Evolutionary conservation across 2,329 filamentous ascomycete genomes (phyloP), one percentile per base, ranked within the genome.

Genomic region (Cordyceps cicadae): DNA sequence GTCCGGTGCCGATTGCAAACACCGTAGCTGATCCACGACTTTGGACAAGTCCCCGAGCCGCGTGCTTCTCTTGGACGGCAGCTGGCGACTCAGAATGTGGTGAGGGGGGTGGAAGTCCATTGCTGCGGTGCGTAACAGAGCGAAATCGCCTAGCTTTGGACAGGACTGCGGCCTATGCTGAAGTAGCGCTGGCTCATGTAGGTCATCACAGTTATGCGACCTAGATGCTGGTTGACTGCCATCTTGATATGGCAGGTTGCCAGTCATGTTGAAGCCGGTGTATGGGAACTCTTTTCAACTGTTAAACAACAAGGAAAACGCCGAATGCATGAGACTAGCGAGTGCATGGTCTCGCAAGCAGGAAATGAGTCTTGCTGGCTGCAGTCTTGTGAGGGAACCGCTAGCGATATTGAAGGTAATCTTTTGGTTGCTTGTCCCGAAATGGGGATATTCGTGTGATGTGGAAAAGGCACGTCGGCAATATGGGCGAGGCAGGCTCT

Each of bases 141-240:
- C 21, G 45, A 62, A 62, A 48, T 62, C 61, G 26, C 61, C 61
- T 2, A 60, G 58, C 32, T 60, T 60, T 14, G 58, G 58, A 50
- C 51, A 60, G 34, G 58, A 60, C 37, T 54, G 57, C 37, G 57
- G 57, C 15, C 56, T 19, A 21, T 24, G 11, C 12, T 51, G 24
- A 7, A 51, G 17, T 11, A 45, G 21, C 15, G 21, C 21, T 41
- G 45, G 15, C 21, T 29, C 15, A 41, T 39, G 15, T 26, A 50
- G 46, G 5, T 15, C 45, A 15, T 15, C 45, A 15, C 46, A 2
- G 32, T 37, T 26, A 29, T 11, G 11, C 45, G 21, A 14, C 14
- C 9, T 11, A 11, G 34, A 50, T 1, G 9, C 2, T n/a, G 21
- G 15, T 6, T 50, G 21, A 5, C 15, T 50, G 32, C 50, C 45